phyloP scores from a whole-genome alignment of 352 stramenopile genomes.

The Globisporangium takayamanum region DNA sequence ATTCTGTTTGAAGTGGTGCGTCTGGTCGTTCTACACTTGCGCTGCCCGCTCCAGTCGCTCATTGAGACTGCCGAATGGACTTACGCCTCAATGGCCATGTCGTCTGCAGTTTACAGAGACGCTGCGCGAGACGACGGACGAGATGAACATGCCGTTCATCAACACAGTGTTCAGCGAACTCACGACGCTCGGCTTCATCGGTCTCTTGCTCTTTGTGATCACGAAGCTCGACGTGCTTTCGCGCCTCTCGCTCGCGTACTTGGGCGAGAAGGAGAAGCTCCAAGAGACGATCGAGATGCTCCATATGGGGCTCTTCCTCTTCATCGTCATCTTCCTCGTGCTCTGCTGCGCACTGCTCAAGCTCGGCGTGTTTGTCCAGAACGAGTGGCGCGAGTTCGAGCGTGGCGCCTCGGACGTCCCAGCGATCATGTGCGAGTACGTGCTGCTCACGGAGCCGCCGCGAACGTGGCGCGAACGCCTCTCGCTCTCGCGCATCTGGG shows the following conservation, averaged over 20 bases:
- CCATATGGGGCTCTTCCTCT: constrained; percentile 81
- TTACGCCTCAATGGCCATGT: background rate
- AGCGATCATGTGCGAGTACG: constrained; percentile 52
- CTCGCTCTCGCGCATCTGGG: constrained; percentile 22
- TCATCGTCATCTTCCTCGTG: constrained; percentile 75
- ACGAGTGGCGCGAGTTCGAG: constrained; percentile 71
- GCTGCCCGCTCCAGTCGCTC: background rate
- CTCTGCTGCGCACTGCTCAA: constrained; percentile 54
- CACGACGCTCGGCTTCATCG: constrained; percentile 72
- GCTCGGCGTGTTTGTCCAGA: constrained; percentile 57
- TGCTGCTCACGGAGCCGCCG: constrained; percentile 42
- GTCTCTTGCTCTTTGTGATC: constrained; percentile 50
- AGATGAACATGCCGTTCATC: constrained; percentile 69
- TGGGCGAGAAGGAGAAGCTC: constrained; percentile 40
- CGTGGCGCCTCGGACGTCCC: constrained; percentile 43
- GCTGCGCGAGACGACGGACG: constrained; percentile 44
- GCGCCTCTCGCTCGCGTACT: constrained; percentile 30
- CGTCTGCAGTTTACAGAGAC: constrained; percentile 22
- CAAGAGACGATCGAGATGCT: constrained; percentile 70
- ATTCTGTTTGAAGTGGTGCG: constrained; percentile 53
- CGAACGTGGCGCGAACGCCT: constrained; percentile 27
- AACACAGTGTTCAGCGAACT: constrained; percentile 63
- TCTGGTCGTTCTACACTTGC: background rate
- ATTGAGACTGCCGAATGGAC: background rate
- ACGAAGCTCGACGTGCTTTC: constrained; percentile 59